Conservation (phyloP, 2,329 filamentous ascomycete species). For the Aspergillus pseudoglaucus region DNA sequence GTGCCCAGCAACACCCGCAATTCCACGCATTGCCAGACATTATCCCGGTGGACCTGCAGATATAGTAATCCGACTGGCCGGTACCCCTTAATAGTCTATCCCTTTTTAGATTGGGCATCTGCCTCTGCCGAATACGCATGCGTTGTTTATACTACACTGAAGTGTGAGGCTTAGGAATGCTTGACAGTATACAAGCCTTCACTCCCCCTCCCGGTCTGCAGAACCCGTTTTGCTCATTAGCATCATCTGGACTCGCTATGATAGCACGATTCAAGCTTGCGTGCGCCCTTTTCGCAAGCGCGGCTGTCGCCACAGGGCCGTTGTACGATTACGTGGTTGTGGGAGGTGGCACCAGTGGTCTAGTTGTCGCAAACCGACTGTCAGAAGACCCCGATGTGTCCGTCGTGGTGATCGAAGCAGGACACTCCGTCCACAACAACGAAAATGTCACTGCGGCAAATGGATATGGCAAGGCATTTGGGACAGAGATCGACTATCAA, state of each 20-base stretch:
- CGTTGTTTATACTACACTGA: too few species aligned
- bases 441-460: constrained; percentile 19
- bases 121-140: too few species aligned
- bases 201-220: not conserved
- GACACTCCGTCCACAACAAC: constrained; percentile 25
- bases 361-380: constrained; percentile 31
- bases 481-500: constrained; percentile 34
- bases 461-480: constrained; percentile 22
- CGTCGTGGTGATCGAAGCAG: constrained; percentile 29
- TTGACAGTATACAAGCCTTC: not conserved
- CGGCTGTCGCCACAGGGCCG: not conserved
- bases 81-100: too few species aligned
- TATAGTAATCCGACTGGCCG: too few species aligned
- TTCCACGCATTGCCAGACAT: too few species aligned
- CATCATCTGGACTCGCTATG: not conserved
- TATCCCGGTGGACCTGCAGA: too few species aligned
- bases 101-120: too few species aligned
- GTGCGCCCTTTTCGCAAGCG: not conserved
- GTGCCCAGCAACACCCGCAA: too few species aligned
- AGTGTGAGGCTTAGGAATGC: not conserved
- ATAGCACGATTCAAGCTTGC: not conserved
- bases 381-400: constrained; percentile 23
- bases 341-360: constrained; percentile 30
- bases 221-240: not conserved
- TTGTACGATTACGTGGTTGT: constrained; percentile 30